Evolutionary conservation across 192 early-diverging fungal species (phyloP).

Genomic region (Obelidium mucronatum): DNA sequence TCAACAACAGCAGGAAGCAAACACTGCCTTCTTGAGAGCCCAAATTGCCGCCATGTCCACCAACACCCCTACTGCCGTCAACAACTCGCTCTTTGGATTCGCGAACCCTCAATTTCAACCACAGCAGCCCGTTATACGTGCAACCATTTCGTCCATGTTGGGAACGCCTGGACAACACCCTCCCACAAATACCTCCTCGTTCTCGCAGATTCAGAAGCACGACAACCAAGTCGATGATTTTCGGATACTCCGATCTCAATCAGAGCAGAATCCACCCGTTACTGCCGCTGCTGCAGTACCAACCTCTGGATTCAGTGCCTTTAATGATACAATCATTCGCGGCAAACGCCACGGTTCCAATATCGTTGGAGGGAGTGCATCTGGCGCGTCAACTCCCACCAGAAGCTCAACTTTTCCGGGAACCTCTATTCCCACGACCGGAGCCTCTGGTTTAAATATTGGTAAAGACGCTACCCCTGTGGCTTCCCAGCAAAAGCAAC

Average conservation of each 20-base stretch:
- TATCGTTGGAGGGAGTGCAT: not conserved
- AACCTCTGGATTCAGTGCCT: not conserved
- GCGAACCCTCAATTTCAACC: not conserved
- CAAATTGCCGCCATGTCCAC: conserved; percentile 23
- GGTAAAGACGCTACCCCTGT: not conserved
- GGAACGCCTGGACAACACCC: not conserved
- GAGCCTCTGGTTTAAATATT: too few species aligned
- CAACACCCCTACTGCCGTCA: conserved; percentile 17
- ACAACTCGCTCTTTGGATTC: not conserved
- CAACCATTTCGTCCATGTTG: conserved; percentile 33
- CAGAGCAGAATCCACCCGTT: not conserved
- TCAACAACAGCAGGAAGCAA: conserved; percentile 29
- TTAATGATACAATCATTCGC: conserved; percentile 29
- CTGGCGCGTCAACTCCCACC: not conserved
- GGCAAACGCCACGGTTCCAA: conserved; percentile 9
- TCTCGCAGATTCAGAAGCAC: conserved; percentile 29
- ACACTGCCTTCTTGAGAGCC: conserved; percentile 28
- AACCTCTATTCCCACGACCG: not conserved
- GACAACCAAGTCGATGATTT: conserved; percentile 31
- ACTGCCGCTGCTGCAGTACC: too few species aligned
- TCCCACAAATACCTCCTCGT: not conserved
- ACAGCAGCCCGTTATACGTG: conserved; percentile 22
- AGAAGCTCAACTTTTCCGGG: not conserved
- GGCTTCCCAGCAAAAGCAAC: not conserved
- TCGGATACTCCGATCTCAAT: conserved; percentile 18